Evolutionary conservation across 306 rosid genomes (phyloP).

Genomic region (Acacia melanoxylon): DNA sequence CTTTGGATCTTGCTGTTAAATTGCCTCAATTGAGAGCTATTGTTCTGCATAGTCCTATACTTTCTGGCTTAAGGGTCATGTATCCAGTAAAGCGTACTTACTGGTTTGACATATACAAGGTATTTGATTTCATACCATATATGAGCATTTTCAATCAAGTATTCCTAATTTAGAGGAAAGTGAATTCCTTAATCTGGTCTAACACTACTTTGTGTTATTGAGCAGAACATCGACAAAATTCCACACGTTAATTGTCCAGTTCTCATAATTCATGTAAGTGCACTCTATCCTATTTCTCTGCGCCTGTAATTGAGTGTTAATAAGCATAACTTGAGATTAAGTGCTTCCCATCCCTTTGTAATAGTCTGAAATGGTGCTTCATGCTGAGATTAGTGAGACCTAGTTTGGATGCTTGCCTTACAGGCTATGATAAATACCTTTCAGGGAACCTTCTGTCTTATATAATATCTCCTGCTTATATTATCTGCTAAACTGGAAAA

Average conservation of each 20-base stretch:
- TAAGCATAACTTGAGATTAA: background rate
- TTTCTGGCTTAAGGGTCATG: slow-evolving; percentile 95
- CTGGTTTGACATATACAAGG: slow-evolving; percentile 98
- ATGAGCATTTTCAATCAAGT: background rate
- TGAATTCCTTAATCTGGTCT: background rate
- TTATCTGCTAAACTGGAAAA: background rate
- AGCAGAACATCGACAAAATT: slow-evolving; percentile 92
- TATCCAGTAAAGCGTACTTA: slow-evolving; percentile 89
- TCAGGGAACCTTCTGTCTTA: background rate
- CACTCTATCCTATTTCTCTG: slow-evolving; percentile 23
- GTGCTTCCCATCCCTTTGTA: background rate
- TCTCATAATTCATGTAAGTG: slow-evolving; percentile 91
- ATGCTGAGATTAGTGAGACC: background rate
- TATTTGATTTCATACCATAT: slow-evolving; percentile 21
- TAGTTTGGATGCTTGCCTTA: background rate
- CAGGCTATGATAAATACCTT: background rate
- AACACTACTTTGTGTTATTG: slow-evolving; percentile 18
- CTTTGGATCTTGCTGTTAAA: slow-evolving; percentile 86
- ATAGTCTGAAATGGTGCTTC: background rate
- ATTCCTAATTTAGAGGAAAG: background rate
- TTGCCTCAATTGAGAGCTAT: slow-evolving; percentile 86
- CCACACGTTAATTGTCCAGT: slow-evolving; percentile 82
- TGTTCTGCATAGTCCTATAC: slow-evolving; percentile 91
- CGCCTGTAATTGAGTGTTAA: slow-evolving; percentile 8
- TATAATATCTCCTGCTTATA: background rate